Base-by-base conservation (phyloP, 164 flowering plant genomes). In the Hamamelis virginiana region DNA sequence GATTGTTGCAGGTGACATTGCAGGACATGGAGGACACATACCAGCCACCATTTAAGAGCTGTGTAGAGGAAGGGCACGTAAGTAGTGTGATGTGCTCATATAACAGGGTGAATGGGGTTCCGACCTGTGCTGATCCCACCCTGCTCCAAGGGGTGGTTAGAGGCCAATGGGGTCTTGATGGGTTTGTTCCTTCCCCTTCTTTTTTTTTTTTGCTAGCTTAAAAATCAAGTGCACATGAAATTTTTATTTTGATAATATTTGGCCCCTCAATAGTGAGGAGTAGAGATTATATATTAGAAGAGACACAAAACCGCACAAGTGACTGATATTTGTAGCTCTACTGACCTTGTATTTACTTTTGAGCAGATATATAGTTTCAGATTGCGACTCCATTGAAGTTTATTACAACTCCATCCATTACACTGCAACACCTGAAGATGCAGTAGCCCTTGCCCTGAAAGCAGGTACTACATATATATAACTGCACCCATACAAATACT, bases 21-120 rank as follows among this genome's bases (percentile, higher is more conserved):
- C 93, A 88, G 45, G 93, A 89, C 69, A 14, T 91, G 80, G 86
- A 72, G 67, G 96, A 91, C 25, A 87, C 93, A 23, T 91, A 69
- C 62, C 82, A 79, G 57, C 83, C 84, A 9, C 92, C 96, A 46
- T 90, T 90, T 52, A 75, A 80, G 71, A 87, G 77, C 57, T 91
- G 96, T 71, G 89, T 91, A 1, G 27, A 71, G 65, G 88, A 88
- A 21, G 93, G 89, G 5, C 71, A 82, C 58, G 93, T 82, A 0
- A 83, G 84, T 65, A 87, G 96, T 72, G 87, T 91, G 8, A 91
- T 91, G 91, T 91, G 96, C 43, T 87, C 96, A 0, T 91, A 86
- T 59, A 91, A 91, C 52, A 64, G 83, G 26, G 86, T 91, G 1
- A 89, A 89, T 69, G 89, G 91, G 0, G 56, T 84, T 43, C 96